Percentiles rank a stretch among this genome's conserved stretches.
Evolutionary conservation across 768 basidiomycete genomes (phyloP).

Genomic region (Lactarius tabidus): DNA sequence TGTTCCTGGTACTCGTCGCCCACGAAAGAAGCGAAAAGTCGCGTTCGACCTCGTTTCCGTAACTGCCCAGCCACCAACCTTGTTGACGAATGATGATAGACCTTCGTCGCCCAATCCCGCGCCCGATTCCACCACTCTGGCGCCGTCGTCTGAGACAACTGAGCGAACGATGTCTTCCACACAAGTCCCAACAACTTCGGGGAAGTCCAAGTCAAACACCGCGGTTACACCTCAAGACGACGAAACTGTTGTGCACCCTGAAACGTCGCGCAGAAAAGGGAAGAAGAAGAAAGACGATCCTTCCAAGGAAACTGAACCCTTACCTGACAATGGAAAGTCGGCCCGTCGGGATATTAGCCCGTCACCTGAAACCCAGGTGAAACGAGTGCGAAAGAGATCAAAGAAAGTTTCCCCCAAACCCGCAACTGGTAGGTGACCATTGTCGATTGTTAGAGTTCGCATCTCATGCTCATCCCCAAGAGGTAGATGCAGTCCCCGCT

Average conservation of each 20-base stretch:
- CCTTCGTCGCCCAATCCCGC: not conserved
- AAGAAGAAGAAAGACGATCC: not conserved
- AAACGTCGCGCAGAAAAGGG: conserved; percentile 1
- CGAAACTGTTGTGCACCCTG: not conserved
- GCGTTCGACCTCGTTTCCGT: not conserved
- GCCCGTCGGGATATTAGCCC: not conserved
- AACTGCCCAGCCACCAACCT: not conserved
- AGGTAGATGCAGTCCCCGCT: not conserved
- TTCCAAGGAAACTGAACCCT: not conserved
- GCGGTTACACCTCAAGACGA: not conserved
- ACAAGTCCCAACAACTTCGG: not conserved
- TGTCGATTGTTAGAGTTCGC: not conserved
- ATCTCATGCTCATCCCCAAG: not conserved
- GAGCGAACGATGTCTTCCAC: not conserved
- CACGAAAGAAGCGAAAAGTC: conserved; percentile 19
- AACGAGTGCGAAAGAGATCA: conserved; percentile 1
- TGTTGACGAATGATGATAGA: not conserved
- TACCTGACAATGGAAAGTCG: not conserved
- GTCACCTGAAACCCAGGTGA: not conserved
- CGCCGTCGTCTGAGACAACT: not conserved
- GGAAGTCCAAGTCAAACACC: not conserved
- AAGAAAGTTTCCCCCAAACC: not conserved
- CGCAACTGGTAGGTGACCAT: conserved; percentile 8
- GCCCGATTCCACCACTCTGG: not conserved
- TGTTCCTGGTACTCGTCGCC: not conserved